A percentile compares a stretch with the other conserved stretches of the same genome.
Conservation (phyloP, 768 basidiomycete genomes). For the Tylopilus felleus region DNA sequence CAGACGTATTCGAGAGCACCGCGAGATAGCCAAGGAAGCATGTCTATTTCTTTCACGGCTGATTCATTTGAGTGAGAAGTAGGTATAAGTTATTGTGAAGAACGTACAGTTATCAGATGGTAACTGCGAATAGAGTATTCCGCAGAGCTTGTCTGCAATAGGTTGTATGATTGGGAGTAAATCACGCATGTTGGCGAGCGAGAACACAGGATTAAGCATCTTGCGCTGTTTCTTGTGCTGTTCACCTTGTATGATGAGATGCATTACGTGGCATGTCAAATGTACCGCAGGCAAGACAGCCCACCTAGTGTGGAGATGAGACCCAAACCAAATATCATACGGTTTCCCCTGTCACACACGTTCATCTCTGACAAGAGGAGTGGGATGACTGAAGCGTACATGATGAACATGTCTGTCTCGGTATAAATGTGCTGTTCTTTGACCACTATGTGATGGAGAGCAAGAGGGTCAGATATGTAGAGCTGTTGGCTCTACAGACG, state of each 20-base stretch:
- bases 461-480: conserved; percentile 37
- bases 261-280: not conserved
- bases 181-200: conserved; percentile 29
- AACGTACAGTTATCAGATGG: conserved; percentile 23
- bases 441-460: conserved; percentile 36
- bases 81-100: not conserved
- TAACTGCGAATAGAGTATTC: conserved; percentile 19
- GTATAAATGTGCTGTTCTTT: conserved; percentile 38
- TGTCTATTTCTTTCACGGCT: conserved; percentile 31
- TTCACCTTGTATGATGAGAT: conserved; percentile 17
- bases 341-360: conserved; percentile 19
- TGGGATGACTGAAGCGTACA: conserved; percentile 14
- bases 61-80: not conserved
- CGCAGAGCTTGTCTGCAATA: conserved; percentile 30
- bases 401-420: conserved; percentile 35
- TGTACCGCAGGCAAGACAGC: not conserved
- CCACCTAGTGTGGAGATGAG: conserved; percentile 37
- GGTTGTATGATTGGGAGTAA: conserved; percentile 32
- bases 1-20: conserved; percentile 37
- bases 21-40: conserved; percentile 33
- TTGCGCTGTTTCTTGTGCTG: conserved; percentile 32
- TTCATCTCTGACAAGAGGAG: not conserved
- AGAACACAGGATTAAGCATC: conserved; percentile 35
- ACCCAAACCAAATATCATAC: conserved; percentile 36
- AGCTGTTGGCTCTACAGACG: conserved; percentile 25